These are phyloP conservation scores for Kodamaea alishanica DNA, from an alignment of 1,139 yeast genomes.

Conservation along the genomic window DNA sequence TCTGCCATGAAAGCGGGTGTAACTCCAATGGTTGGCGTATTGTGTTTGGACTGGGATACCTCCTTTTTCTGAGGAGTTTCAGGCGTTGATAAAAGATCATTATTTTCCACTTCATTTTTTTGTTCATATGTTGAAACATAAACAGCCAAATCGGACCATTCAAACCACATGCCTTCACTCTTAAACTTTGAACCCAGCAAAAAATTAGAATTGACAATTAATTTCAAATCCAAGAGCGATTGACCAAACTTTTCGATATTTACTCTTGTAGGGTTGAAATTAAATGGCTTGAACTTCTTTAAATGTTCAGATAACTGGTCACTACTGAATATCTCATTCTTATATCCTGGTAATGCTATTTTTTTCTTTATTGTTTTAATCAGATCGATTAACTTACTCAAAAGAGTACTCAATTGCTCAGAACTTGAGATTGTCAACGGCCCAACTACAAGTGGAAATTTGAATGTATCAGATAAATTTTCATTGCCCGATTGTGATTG, in stretches of 20 bases:
- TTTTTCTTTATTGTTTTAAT: constrained; percentile 31
- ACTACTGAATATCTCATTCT: constrained; percentile 39
- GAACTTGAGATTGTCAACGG: constrained; percentile 19
- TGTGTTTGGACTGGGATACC: background rate
- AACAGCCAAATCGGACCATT: constrained; percentile 41
- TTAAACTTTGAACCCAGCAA: constrained; percentile 34
- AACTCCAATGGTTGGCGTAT: constrained; percentile 6
- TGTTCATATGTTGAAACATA: constrained; percentile 17
- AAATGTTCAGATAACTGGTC: constrained; percentile 35
- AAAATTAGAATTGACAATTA: constrained; percentile 33
- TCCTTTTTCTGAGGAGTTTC: background rate
- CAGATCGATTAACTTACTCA: constrained; percentile 22
- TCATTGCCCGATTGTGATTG: too few relatives aligned
- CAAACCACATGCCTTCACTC: constrained; percentile 48
- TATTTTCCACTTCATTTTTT: constrained; percentile 10
- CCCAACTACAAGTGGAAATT: constrained; percentile 36
- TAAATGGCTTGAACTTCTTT: constrained; percentile 27
- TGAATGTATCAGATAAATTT: constrained; percentile 10
- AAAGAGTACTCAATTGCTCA: constrained; percentile 22
- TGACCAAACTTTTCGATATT: constrained; percentile 46
- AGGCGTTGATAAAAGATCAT: background rate
- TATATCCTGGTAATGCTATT: constrained; percentile 42
- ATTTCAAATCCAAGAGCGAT: constrained; percentile 33
- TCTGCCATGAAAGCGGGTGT: constrained; percentile 10
- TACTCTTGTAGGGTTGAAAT: constrained; percentile 36